phyloP scores from a whole-genome alignment of 2,329 filamentous ascomycete genomes.

The Lachnellula subtilissima region DNA sequence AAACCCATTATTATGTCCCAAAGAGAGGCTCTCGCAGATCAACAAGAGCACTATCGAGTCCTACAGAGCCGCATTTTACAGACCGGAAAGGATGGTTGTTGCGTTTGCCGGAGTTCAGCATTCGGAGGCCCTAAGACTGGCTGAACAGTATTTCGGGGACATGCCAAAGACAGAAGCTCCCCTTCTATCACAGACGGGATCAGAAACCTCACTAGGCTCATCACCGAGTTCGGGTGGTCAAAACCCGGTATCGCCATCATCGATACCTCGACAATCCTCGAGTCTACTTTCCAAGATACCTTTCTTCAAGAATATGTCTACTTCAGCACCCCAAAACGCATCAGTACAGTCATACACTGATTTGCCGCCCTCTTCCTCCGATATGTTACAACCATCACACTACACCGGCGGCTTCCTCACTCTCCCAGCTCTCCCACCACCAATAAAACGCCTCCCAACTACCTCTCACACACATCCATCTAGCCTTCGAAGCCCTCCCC shows the following conservation, averaged over 20 bases:
- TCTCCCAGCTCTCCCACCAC: constrained; percentile 73
- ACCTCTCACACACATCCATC: constrained; percentile 84
- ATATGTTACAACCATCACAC: constrained; percentile 62
- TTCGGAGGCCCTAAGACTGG: constrained; percentile 68
- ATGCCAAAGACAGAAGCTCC: constrained; percentile 60
- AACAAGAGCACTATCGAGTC: constrained; percentile 66
- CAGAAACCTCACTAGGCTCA: constrained; percentile 51
- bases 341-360: constrained; percentile 45
- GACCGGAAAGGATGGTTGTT: constrained; percentile 85
- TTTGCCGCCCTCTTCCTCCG: constrained; percentile 42
- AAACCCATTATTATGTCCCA: constrained; percentile 86
- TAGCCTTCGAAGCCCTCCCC: constrained; percentile 91
- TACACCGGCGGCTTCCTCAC: constrained; percentile 94
- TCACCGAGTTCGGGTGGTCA: constrained; percentile 29
- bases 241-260: constrained; percentile 35
- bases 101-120: constrained; percentile 93
- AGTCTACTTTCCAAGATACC: constrained; percentile 77
- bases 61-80: constrained; percentile 80
- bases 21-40: constrained; percentile 74
- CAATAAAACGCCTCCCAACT: constrained; percentile 74
- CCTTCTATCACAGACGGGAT: constrained; percentile 49
- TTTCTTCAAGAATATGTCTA: constrained; percentile 85
- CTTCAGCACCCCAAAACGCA: constrained; percentile 60
- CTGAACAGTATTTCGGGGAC: constrained; percentile 84
- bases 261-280: constrained; percentile 31